Evolutionary conservation across 208 protist genomes (phyloP), one percentile per base, ranked within the genome.

Genomic region (Crithidia brevicula): DNA sequence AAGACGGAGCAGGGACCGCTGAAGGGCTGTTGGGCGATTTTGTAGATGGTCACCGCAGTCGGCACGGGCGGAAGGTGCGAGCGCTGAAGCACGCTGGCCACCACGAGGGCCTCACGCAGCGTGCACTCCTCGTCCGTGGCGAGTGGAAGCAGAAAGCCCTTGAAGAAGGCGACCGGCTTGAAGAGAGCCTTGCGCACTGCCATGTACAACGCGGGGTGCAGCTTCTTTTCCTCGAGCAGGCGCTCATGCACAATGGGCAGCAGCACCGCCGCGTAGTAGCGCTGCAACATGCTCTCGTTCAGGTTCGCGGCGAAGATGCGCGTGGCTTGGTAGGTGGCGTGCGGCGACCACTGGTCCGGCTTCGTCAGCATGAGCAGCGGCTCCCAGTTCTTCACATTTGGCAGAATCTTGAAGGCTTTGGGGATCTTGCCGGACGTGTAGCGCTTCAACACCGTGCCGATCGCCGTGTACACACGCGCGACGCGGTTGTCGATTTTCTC

Each of bases 141-240:
- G 4, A 99, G 83, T 5, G 99, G 99, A 15, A 99, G 83, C 28
- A 99, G 69, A 53, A 99, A 96, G 9, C 98, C 99, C 67, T 99
- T 99, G 85, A 98, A 99, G 77, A 99, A 99, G 20, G 99, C 98
- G 7, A 95, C 87, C 7, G 98, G 98, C 87, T 99, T 99, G 82
- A 98, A 99, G 16, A 99, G 81, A 9, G 98, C 89, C 85, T 99
- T 99, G 57, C 96, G 95, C 30, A 99, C 85, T 5, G 98, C 93
- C 87, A 97, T 91, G 86, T 99, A 99, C 20, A 99, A 75, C 54
- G 99, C 98, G 25, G 96, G 98, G 89, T 99, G 99, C 57, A 99
- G 96, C 68, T 95, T 95, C 56, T 88, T 84, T 50, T 95, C 90
- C 67, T 88, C 74, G 11, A 83, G 46, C 54, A 94, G 80, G 46